phyloP scores from a whole-genome alignment of 1,284 basidiomycete species.

The Moniliella sp. region DNA sequence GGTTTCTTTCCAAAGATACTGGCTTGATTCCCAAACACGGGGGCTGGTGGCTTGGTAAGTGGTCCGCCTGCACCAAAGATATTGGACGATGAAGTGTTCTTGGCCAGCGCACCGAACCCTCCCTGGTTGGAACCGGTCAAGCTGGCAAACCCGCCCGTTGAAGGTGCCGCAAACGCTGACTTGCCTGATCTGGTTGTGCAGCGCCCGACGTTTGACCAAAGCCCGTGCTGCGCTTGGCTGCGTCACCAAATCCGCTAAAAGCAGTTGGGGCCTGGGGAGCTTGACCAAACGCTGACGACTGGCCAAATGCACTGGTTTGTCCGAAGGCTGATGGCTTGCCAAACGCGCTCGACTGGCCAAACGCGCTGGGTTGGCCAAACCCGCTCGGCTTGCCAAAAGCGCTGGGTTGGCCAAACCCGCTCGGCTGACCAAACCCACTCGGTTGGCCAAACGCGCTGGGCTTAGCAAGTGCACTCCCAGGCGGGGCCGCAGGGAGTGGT shows the following conservation, averaged over 20 bases:
- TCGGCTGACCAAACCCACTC: not conserved
- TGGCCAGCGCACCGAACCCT: too few relatives aligned
- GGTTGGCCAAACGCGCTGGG: not conserved
- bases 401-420: not conserved
- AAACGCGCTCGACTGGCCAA: constrained; percentile 1
- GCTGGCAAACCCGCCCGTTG: not conserved
- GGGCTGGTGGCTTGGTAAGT: too few relatives aligned
- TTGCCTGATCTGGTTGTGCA: constrained; percentile 4
- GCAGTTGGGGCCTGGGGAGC: constrained; percentile 10
- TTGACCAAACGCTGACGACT: constrained; percentile 32
- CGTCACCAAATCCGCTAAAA: constrained; percentile 5
- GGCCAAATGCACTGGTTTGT: constrained; percentile 1
- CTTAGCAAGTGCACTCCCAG: not conserved
- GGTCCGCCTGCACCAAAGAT: too few relatives aligned
- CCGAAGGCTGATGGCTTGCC: constrained; percentile 1
- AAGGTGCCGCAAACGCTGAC: constrained; percentile 1
- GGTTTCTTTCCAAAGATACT: too few relatives aligned
- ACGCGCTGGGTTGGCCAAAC: not conserved
- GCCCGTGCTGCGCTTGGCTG: constrained; percentile 1
- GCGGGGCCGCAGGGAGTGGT: not conserved
- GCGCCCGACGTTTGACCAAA: constrained; percentile 5
- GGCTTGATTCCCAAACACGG: too few relatives aligned
- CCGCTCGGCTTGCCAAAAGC: constrained; percentile 2
- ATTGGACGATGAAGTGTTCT: too few relatives aligned
- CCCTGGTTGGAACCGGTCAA: not conserved